These are phyloP conservation scores for Phialemoniopsis sp. DNA, from an alignment of 2,329 filamentous ascomycete species.

Conservation along the genomic window DNA sequence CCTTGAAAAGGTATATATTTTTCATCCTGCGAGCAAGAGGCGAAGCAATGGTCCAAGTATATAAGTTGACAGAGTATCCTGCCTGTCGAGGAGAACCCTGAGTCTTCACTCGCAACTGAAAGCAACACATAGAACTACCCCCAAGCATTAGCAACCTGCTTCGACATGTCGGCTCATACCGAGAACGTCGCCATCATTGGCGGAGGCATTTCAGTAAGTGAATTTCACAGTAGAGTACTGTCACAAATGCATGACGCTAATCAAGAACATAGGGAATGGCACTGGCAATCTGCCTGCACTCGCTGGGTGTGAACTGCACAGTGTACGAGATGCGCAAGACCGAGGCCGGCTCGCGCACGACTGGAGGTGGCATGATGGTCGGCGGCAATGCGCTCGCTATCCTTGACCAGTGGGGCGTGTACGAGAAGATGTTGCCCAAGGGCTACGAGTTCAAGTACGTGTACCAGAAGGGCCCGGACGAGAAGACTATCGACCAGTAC, in stretches of 20 bases:
- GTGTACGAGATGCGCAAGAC: conserved; percentile 39
- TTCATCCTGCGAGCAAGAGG: too few relatives aligned
- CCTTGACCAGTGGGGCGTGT: conserved; percentile 45
- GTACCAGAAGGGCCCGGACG: conserved; percentile 33
- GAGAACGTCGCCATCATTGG: conserved; percentile 8
- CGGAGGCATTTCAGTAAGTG: conserved; percentile 5
- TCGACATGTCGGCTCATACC: conserved; percentile 3
- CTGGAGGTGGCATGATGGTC: conserved; percentile 53
- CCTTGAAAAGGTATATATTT: too few relatives aligned
- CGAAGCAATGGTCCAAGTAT: too few relatives aligned
- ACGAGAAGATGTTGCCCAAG: conserved; percentile 34
- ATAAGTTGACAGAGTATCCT: too few relatives aligned
- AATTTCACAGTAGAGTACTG: background rate
- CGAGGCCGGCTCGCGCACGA: conserved; percentile 22
- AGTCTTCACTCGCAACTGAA: too few relatives aligned
- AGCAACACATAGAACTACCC: too few relatives aligned
- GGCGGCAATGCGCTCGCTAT: conserved; percentile 54
- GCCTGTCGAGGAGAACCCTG: too few relatives aligned
- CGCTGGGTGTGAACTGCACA: conserved; percentile 40
- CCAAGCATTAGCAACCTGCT: too few relatives aligned
- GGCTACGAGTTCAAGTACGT: conserved; percentile 49
- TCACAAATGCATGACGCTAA: too few relatives aligned
- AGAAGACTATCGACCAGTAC: conserved; percentile 30
- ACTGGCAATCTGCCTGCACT: conserved; percentile 49
- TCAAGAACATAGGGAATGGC: conserved; percentile 44